phyloP scores from a whole-genome alignment of 2,329 filamentous ascomycete species.

The Neoscytalidium dimidiatum region DNA sequence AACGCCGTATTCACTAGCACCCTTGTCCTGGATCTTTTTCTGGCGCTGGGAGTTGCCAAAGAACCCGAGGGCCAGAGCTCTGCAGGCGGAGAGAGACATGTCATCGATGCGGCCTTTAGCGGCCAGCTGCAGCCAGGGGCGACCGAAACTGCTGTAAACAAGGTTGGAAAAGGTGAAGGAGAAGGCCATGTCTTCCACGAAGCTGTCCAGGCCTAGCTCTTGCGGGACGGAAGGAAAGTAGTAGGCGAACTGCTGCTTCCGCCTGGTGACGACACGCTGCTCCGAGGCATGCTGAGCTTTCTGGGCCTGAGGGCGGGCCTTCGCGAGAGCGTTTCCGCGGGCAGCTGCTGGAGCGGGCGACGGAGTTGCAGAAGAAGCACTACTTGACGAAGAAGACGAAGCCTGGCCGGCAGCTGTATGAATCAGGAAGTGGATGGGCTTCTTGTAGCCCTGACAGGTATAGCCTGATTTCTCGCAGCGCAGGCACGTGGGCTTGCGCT shows the following conservation, averaged over 20 bases:
- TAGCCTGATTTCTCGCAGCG: constrained; percentile 24
- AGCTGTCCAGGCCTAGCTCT: constrained; percentile 21
- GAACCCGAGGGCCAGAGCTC: constrained; percentile 21
- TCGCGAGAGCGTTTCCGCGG: neutral
- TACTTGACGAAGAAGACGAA: neutral
- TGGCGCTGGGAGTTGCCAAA: constrained; percentile 22
- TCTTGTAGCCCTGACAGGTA: constrained; percentile 22
- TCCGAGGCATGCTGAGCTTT: neutral
- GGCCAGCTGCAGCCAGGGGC: constrained; percentile 22
- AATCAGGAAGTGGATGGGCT: constrained; percentile 22
- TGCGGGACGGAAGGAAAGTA: constrained; percentile 15
- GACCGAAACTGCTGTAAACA: constrained; percentile 23
- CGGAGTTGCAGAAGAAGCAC: neutral
- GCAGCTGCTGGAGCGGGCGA: neutral
- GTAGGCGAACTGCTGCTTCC: constrained; percentile 7
- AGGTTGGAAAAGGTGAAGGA: constrained; percentile 24
- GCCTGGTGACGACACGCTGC: neutral
- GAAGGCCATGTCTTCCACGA: constrained; percentile 23
- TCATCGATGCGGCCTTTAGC: constrained; percentile 20
- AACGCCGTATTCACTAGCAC: constrained; percentile 20
- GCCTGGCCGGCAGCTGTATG: neutral
- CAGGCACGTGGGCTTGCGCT: constrained; percentile 23
- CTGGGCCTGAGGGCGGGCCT: neutral
- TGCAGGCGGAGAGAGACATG: constrained; percentile 19
- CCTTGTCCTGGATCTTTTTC: constrained; percentile 21